Evolutionary conservation across 306 rosid species (phyloP).

Genomic region (Pachyrhizus erosus): DNA sequence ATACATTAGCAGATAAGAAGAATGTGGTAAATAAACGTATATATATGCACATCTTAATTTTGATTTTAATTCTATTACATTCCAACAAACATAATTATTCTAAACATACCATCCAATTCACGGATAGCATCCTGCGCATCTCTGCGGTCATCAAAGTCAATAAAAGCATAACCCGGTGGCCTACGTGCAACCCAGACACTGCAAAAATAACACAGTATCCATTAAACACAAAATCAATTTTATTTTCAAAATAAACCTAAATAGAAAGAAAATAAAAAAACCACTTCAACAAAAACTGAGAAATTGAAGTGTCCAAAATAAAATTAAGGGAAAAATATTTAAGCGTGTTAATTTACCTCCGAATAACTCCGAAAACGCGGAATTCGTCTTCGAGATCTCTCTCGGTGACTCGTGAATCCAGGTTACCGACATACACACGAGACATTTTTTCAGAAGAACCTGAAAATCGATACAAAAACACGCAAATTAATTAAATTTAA

Average conservation of each 20-base stretch:
- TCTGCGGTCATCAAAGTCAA: constrained; percentile 91
- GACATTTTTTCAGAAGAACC: constrained; percentile 66
- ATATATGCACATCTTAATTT: not conserved
- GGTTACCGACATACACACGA: constrained; percentile 94
- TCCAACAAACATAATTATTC: not conserved
- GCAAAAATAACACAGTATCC: not conserved
- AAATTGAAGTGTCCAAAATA: not conserved
- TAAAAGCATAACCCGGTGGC: constrained; percentile 98
- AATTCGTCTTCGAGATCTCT: constrained; percentile 97
- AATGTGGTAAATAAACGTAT: not conserved
- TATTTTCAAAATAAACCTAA: not conserved
- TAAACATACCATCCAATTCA: constrained; percentile 83
- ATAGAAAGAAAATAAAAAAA: too few species aligned
- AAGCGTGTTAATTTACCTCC: constrained; percentile 59
- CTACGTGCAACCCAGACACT: constrained; percentile 99
- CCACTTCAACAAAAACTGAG: not conserved
- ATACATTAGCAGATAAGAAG: constrained; percentile 50
- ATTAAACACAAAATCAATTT: not conserved
- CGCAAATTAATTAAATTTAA: not conserved
- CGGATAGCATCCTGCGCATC: constrained; percentile 96
- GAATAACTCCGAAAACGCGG: constrained; percentile 88
- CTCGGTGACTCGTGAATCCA: constrained; percentile 91
- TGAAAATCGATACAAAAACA: constrained; percentile 23
- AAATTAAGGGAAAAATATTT: not conserved
- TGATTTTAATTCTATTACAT: constrained; percentile 5